A percentile compares a stretch with the other conserved stretches of the same genome.
These are phyloP conservation scores for Hansfordia pulvinata DNA, from an alignment of 2,329 filamentous ascomycete genomes.

Conservation along the genomic window DNA sequence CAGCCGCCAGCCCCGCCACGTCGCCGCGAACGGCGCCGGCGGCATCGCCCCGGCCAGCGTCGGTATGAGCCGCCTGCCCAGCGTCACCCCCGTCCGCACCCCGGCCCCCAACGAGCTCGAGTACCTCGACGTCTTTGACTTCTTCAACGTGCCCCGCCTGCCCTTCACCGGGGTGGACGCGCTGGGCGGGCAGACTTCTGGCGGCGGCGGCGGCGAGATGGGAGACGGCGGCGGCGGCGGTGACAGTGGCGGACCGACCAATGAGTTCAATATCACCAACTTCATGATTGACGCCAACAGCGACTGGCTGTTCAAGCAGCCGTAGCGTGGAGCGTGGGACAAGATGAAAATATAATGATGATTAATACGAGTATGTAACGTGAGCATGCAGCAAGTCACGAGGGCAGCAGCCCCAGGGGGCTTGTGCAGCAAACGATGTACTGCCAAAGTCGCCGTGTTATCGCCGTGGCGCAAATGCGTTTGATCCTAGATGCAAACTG, in stretches of 20 bases:
- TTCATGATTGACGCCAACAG: slow-evolving; percentile 63
- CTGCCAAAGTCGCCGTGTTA: no score
- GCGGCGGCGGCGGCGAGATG: slow-evolving; percentile 12
- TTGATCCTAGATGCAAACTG: no score
- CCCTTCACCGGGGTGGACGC: slow-evolving; percentile 19
- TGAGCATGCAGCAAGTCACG: no score
- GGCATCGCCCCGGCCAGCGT: no score
- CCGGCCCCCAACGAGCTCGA: slow-evolving; percentile 74
- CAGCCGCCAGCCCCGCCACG: slow-evolving; percentile 56
- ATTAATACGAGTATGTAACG: no score
- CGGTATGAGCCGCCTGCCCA: slow-evolving; percentile 36
- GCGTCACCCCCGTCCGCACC: slow-evolving; percentile 47
- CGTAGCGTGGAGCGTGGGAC: no score
- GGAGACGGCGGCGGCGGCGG: slow-evolving; percentile 11
- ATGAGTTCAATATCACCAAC: slow-evolving; percentile 67
- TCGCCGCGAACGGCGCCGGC: no score
- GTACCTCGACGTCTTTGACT: slow-evolving; percentile 86
- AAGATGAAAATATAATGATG: no score
- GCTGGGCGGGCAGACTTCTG: slow-evolving; percentile 5
- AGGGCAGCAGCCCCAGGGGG: no score
- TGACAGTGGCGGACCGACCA: slow-evolving; percentile 19
- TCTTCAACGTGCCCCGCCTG: slow-evolving; percentile 80
- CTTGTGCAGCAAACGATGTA: no score
- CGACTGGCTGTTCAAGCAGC: slow-evolving; percentile 58
- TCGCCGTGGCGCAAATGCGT: no score